phyloP scores from a whole-genome alignment of 495 filamentous ascomycete species.

The Hypomontagnella submonticulosa region DNA sequence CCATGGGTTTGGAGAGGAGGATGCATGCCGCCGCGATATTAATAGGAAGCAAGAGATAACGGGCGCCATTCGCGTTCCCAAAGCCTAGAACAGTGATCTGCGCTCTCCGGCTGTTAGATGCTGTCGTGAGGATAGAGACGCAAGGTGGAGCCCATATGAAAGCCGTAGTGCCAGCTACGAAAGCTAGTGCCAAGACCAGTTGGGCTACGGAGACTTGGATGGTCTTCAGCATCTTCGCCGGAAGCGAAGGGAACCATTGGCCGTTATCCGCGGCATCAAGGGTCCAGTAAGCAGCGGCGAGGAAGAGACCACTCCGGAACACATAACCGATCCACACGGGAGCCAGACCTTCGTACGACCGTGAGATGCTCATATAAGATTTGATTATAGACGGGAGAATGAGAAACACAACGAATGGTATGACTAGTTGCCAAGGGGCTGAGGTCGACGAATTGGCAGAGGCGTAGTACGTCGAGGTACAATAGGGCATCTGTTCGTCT shows the following conservation, averaged over 20 bases:
- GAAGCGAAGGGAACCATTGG: slow-evolving; percentile 75
- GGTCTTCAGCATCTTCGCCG: slow-evolving; percentile 71
- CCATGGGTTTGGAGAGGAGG: slow-evolving; percentile 95
- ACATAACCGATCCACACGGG: slow-evolving; percentile 83
- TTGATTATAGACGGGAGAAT: slow-evolving; percentile 82
- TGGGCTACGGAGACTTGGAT: slow-evolving; percentile 80
- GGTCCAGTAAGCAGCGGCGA: slow-evolving; percentile 85
- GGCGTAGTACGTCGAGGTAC: slow-evolving; percentile 93
- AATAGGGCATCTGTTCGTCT: slow-evolving; percentile 98
- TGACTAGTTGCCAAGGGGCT: slow-evolving; percentile 85
- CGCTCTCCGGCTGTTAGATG: slow-evolving; percentile 50
- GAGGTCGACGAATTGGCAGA: slow-evolving; percentile 92
- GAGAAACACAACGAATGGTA: slow-evolving; percentile 79
- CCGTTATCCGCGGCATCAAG: slow-evolving; percentile 92
- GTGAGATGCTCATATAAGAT: slow-evolving; percentile 77
- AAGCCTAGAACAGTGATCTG: slow-evolving; percentile 86
- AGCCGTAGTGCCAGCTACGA: slow-evolving; percentile 72
- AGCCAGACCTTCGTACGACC: slow-evolving; percentile 86
- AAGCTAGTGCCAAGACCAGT: slow-evolving; percentile 76
- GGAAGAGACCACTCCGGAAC: slow-evolving; percentile 78
- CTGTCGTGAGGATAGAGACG: slow-evolving; percentile 65
- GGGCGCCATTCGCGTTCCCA: slow-evolving; percentile 89
- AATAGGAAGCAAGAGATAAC: slow-evolving; percentile 85
- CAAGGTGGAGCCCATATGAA: slow-evolving; percentile 82
- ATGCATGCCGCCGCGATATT: slow-evolving; percentile 79